phyloP scores from a whole-genome alignment of 1,139 yeast species.

The Zygoascus hellenicus region DNA sequence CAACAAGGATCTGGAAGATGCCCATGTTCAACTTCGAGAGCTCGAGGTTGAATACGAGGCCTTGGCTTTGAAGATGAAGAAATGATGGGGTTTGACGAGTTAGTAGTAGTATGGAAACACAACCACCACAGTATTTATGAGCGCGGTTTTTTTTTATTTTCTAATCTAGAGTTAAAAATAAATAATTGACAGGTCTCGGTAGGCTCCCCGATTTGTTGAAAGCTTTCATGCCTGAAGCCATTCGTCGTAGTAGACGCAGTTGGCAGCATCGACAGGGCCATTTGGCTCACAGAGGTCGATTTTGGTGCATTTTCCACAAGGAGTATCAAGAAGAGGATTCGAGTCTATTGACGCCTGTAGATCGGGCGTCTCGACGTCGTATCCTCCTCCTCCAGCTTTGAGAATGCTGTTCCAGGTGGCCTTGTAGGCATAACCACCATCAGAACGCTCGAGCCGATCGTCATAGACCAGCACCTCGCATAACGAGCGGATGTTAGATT shows the following conservation, averaged over 20 bases:
- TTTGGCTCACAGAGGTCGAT: constrained; percentile 27
- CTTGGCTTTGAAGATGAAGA: constrained; percentile 21
- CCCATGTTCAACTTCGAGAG: constrained; percentile 47
- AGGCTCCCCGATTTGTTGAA: no score
- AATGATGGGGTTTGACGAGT: constrained; percentile 11
- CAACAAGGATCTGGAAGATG: constrained; percentile 87
- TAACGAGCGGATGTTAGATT: constrained; percentile 68
- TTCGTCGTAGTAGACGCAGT: constrained; percentile 33
- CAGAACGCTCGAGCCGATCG: constrained; percentile 68
- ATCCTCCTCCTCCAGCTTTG: constrained; percentile 36
- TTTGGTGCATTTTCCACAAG: constrained; percentile 35
- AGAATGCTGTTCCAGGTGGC: constrained; percentile 55
- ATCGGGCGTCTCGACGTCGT: not conserved
- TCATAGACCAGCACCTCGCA: constrained; percentile 88
- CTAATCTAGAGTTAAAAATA: not conserved
- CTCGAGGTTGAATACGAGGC: constrained; percentile 33
- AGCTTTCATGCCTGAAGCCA: constrained; percentile 26
- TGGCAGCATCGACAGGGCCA: constrained; percentile 34
- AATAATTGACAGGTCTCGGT: not conserved
- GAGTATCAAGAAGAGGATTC: constrained; percentile 32
- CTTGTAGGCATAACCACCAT: constrained; percentile 38
- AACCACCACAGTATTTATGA: no score
- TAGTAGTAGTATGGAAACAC: not conserved
- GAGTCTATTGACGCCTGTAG: constrained; percentile 8
- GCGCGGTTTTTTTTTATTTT: not conserved